Evolutionary conservation across 2,329 filamentous ascomycete genomes (phyloP).

Genomic region (Knoxdaviesia proteae): DNA sequence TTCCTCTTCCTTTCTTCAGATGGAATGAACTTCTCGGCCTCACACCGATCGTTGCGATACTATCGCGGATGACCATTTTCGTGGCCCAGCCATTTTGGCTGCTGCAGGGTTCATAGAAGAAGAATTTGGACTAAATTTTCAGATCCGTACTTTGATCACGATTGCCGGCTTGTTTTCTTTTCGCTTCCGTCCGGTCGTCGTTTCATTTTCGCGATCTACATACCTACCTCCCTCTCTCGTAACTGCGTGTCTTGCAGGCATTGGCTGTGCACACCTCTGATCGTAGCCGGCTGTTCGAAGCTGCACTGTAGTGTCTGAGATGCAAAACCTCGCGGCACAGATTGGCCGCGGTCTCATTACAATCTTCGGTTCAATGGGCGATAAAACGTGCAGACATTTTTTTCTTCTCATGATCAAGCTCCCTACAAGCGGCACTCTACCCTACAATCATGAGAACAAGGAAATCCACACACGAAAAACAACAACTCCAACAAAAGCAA

Average conservation of each 20-base stretch:
- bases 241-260: not conserved
- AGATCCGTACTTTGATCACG: conserved; percentile 29
- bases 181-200: conserved; percentile 24
- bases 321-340: no score
- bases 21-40: conserved; percentile 4
- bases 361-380: no score
- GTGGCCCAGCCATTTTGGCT: conserved; percentile 12
- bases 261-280: no score
- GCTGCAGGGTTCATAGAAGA: conserved; percentile 20
- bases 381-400: no score
- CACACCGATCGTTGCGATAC: conserved; percentile 30
- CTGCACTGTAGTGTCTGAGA: no score
- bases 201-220: conserved; percentile 41
- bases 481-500: no score
- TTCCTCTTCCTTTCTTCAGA: conserved; percentile 14
- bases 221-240: conserved; percentile 9
- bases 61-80: conserved; percentile 14
- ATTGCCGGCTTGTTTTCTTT: conserved; percentile 17
- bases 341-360: no score
- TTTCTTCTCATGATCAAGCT: no score
- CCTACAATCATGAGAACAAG: no score
- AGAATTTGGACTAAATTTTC: conserved; percentile 21
- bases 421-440: no score
- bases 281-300: no score
- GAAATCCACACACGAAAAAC: no score